Evolutionary conservation across 371 early-diverging fungal genomes (phyloP).

Genomic region (Phascolomyces articulosus): DNA sequence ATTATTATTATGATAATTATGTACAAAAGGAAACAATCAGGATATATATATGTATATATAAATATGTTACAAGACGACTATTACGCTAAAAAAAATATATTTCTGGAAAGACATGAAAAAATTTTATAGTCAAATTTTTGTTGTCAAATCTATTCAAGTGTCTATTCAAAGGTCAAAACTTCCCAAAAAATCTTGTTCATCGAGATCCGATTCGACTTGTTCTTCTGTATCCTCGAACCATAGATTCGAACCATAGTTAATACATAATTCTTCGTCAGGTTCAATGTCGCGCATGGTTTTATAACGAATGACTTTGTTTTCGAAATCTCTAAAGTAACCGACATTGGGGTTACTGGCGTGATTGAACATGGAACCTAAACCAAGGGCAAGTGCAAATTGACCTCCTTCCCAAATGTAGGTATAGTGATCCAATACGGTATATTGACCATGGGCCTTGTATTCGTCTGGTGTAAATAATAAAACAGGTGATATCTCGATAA

Average conservation of each 20-base stretch:
- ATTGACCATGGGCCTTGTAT: slow-evolving; percentile 60
- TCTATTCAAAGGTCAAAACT: not conserved
- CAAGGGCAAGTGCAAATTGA: slow-evolving; percentile 64
- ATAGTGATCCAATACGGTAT: slow-evolving; percentile 68
- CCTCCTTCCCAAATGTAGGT: slow-evolving; percentile 73
- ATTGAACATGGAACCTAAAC: slow-evolving; percentile 75
- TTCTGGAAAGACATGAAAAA: too few species aligned
- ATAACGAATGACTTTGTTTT: slow-evolving; percentile 59
- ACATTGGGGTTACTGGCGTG: slow-evolving; percentile 64
- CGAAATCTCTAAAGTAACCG: slow-evolving; percentile 65
- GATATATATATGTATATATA: too few species aligned
- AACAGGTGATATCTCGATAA: slow-evolving; percentile 67
- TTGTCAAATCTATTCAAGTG: too few species aligned
- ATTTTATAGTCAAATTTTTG: too few species aligned
- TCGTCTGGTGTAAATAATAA: slow-evolving; percentile 59
- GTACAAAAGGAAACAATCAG: too few species aligned
- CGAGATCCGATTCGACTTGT: slow-evolving; percentile 9
- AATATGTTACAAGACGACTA: too few species aligned
- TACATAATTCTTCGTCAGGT: slow-evolving; percentile 66
- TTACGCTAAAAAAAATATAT: too few species aligned
- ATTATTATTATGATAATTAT: too few species aligned
- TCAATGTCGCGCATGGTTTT: slow-evolving; percentile 56
- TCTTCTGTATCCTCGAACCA: slow-evolving; percentile 61
- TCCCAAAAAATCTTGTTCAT: slow-evolving; percentile 5
- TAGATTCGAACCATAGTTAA: slow-evolving; percentile 68